These are phyloP conservation scores for Venturiaceae sp. DNA, from an alignment of 2,329 filamentous ascomycete species.

Conservation along the genomic window DNA sequence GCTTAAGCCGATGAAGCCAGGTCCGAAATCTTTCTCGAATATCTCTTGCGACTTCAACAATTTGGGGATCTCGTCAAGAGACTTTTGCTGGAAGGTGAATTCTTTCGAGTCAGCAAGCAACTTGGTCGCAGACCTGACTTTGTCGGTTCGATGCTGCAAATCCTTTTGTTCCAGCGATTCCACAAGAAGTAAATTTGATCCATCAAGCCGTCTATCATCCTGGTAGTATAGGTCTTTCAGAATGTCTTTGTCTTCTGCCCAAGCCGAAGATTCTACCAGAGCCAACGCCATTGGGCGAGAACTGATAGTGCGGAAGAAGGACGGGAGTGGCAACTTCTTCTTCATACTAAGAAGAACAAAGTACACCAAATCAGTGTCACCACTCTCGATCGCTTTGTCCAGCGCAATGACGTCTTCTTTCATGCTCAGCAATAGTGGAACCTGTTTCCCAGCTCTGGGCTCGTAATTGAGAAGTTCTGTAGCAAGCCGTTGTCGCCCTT, in stretches of 20 bases:
- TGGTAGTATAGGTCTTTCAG: constrained; percentile 97
- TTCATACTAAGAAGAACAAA: constrained; percentile 81
- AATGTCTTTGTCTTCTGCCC: constrained; percentile 67
- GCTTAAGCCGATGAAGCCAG: constrained; percentile 65
- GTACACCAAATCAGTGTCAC: constrained; percentile 87
- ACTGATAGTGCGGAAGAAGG: constrained; percentile 89
- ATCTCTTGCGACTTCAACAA: constrained; percentile 79
- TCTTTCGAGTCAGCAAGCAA: constrained; percentile 79
- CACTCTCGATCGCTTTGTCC: constrained; percentile 92
- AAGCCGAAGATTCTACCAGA: constrained; percentile 76
- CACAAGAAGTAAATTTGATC: constrained; percentile 74
- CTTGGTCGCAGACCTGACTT: constrained; percentile 77
- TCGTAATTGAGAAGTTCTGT: constrained; percentile 90
- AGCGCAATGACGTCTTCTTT: constrained; percentile 91
- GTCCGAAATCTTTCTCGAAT: constrained; percentile 70
- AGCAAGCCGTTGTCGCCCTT: constrained; percentile 79
- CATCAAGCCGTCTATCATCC: constrained; percentile 82
- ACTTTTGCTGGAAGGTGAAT: constrained; percentile 59
- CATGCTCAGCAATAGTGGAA: constrained; percentile 86
- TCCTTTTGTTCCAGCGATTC: constrained; percentile 67
- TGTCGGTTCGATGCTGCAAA: constrained; percentile 60
- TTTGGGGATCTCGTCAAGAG: constrained; percentile 69
- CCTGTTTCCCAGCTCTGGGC: constrained; percentile 88
- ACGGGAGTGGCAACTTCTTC: constrained; percentile 80
- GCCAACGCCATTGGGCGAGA: constrained; percentile 76